Base-by-base conservation (phyloP, 116 monocot species). In the Dioscorea cayenensis region DNA sequence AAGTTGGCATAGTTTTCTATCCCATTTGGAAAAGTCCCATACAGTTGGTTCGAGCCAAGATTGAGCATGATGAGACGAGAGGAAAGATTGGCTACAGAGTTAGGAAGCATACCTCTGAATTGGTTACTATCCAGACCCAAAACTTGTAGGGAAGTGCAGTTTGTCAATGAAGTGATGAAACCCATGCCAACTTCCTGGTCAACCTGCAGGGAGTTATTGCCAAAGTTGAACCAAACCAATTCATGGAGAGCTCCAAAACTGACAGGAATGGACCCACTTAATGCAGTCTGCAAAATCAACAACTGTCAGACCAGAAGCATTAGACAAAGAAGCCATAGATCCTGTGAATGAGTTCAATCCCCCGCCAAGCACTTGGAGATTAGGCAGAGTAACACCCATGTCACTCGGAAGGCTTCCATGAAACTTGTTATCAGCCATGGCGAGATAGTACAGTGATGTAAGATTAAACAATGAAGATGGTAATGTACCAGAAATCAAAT, bases 391-490 rank as follows among this genome's bases (percentile, higher is more conserved):
- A 29, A 18, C 10, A 25, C 76, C 75, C 2, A 82, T 61, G 28
- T 75, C 59, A 4, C 49, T 21, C 4, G 86, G 90, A 49, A 90
- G 37, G 18, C 27, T 68, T 13, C 86, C 86, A 18, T 25, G 18
- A 0, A 89, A 17, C 0, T 68, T 23, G 63, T 89, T 89, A 2
- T 13, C 2, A 0, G 48, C 28, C 68, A 84, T 19, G 19, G 25
- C n/a, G 12, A 89, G 28, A 22, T 23, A 13, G 16, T 13, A 3
- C 2, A 89, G 19, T 3, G 78, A 67, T 4, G 90, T 74, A 32
- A 84, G 37, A 69, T 90, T 90, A 51, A 70, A 86, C 18, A 90
- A 58, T 27, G 84, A 79, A 19, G 61, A 32, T 38, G 86, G 90
- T 32, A 86, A 37, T 6, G 9, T 17, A 6, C 86, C 81, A n/a